These are phyloP conservation scores for Erythrobasidium hasegawianum DNA, from an alignment of 1,284 basidiomycete genomes.

Conservation along the genomic window DNA sequence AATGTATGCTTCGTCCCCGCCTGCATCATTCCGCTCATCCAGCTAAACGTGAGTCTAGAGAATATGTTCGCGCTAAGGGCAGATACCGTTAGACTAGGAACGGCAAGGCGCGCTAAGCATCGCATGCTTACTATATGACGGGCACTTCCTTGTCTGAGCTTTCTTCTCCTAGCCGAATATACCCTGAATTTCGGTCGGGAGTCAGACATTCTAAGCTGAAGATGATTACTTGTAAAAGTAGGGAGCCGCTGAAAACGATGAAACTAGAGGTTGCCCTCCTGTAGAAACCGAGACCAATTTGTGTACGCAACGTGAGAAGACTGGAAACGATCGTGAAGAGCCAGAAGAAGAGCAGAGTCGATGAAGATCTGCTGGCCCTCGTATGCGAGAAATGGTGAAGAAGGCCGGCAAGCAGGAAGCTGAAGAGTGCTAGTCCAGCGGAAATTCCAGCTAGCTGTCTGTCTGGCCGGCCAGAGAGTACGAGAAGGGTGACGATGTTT, in stretches of 20 bases:
- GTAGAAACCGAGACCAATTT: conserved; percentile 48
- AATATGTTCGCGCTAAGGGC: conserved; percentile 83
- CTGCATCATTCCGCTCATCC: conserved; percentile 66
- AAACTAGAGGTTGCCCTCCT: conserved; percentile 51
- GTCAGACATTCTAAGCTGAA: conserved; percentile 69
- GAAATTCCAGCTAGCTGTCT: conserved; percentile 11
- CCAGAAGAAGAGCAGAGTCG: conserved; percentile 77
- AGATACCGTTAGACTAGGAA: no score
- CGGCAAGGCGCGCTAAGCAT: no score
- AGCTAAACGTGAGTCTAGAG: conserved; percentile 61
- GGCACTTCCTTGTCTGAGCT: conserved; percentile 27
- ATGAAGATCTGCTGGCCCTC: conserved; percentile 70
- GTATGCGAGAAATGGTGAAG: conserved; percentile 60
- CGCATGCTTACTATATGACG: conserved; percentile 19
- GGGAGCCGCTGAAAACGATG: conserved; percentile 55
- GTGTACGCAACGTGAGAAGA: conserved; percentile 63
- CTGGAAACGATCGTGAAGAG: conserved; percentile 61
- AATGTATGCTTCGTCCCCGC: conserved; percentile 47
- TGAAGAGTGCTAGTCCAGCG: conserved; percentile 41
- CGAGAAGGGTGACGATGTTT: conserved; percentile 43
- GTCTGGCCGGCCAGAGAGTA: conserved; percentile 39
- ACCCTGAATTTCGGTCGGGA: conserved; percentile 57
- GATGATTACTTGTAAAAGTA: conserved; percentile 57
- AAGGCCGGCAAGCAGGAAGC: conserved; percentile 44
- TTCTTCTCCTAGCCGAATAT: conserved; percentile 41